A percentile compares a stretch with the other conserved stretches of the same genome.
These are phyloP conservation scores for Sporothrix protearum DNA, from an alignment of 2,329 filamentous ascomycete genomes.

Conservation along the genomic window DNA sequence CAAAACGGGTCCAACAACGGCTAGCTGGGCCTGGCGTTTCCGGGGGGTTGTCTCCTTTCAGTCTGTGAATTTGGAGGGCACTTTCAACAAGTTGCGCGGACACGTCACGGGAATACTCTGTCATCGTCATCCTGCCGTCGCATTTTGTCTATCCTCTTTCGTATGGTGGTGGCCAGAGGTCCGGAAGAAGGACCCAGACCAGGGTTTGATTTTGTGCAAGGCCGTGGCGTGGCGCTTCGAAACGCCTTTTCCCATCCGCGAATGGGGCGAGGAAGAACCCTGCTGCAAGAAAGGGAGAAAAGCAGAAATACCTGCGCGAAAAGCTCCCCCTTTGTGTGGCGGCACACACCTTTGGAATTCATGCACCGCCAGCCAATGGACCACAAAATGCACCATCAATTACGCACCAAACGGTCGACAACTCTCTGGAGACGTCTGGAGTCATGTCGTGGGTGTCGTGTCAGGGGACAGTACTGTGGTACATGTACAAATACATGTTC, in stretches of 20 bases:
- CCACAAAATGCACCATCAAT: neutral
- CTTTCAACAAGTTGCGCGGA: too few relatives aligned
- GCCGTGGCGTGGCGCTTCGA: constrained; percentile 1
- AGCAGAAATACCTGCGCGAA: neutral
- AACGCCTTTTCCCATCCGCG: constrained; percentile 2
- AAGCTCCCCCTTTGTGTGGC: neutral
- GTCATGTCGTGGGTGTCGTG: neutral
- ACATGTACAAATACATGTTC: too few relatives aligned
- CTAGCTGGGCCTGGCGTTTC: neutral
- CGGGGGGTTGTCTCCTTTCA: neutral
- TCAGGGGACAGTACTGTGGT: too few relatives aligned
- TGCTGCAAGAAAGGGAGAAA: neutral
- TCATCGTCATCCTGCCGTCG: neutral
- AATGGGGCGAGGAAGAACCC: constrained; percentile 8
- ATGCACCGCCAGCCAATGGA: neutral
- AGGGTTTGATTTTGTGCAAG: neutral
- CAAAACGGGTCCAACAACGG: neutral
- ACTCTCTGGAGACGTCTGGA: neutral
- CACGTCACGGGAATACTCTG: constrained; percentile 9
- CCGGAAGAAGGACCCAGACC: neutral
- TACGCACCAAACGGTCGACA: neutral
- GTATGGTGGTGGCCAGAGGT: neutral
- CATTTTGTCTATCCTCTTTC: neutral
- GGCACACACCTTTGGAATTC: neutral
- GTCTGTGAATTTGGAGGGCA: neutral